These are phyloP conservation scores for Falciphora oryzae DNA, from an alignment of 2,329 filamentous ascomycete species.

Conservation along the genomic window DNA sequence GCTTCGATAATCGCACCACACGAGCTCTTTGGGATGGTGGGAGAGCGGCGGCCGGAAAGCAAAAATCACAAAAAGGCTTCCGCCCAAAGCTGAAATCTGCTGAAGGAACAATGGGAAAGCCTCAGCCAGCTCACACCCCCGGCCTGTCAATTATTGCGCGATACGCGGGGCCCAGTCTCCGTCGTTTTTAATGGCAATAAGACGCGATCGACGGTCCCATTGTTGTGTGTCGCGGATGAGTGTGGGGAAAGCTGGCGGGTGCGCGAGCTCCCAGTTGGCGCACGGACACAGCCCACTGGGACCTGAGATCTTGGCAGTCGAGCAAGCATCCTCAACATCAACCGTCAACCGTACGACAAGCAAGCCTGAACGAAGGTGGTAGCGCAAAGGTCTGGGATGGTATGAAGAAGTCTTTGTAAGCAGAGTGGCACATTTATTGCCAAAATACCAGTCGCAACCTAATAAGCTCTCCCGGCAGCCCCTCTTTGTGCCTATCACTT, in stretches of 20 bases:
- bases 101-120: background rate
- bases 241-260: background rate
- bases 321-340: too few relatives aligned
- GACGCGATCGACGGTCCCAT: background rate
- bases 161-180: background rate
- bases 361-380: too few relatives aligned
- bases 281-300: background rate
- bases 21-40: background rate
- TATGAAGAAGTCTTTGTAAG: too few relatives aligned
- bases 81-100: background rate
- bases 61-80: background rate
- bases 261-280: background rate
- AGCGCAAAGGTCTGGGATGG: too few relatives aligned
- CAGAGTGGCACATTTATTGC: too few relatives aligned
- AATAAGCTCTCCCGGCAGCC: too few relatives aligned
- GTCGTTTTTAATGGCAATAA: background rate
- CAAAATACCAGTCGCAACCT: too few relatives aligned
- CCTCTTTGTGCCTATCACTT: too few relatives aligned
- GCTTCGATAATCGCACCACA: background rate
- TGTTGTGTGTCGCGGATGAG: slow-evolving; percentile 1
- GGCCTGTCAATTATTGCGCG: background rate
- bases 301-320: too few relatives aligned
- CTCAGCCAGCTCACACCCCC: background rate
- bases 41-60: background rate
- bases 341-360: too few relatives aligned